Evolutionary conservation across 768 basidiomycete species (phyloP).

Genomic region (Russula ochroleuca): DNA sequence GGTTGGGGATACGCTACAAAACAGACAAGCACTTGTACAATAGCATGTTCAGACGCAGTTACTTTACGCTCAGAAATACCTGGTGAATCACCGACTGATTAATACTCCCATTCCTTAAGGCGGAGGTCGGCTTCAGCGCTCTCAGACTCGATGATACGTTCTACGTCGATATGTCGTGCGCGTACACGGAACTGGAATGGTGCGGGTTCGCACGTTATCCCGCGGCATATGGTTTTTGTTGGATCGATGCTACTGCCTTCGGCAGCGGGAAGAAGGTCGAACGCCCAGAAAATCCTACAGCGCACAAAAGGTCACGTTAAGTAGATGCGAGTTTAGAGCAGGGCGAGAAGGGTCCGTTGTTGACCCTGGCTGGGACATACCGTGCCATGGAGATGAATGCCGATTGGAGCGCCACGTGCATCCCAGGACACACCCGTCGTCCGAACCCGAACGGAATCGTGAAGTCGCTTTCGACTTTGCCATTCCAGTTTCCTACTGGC

Average conservation of each 20-base stretch:
- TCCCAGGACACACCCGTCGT: constrained; percentile 28
- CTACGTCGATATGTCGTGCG: background rate
- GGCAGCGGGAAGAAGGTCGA: constrained; percentile 18
- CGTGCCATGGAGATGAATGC: constrained; percentile 21
- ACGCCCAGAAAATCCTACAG: constrained; percentile 26
- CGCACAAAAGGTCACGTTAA: background rate
- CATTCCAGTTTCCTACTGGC: constrained; percentile 5
- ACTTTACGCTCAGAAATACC: background rate
- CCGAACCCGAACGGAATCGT: constrained; percentile 29
- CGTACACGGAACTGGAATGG: constrained; percentile 6
- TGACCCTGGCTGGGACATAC: constrained; percentile 1
- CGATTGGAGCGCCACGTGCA: constrained; percentile 26
- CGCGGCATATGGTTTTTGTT: background rate
- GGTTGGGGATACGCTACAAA: background rate
- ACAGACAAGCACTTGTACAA: background rate
- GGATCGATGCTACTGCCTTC: constrained; percentile 3
- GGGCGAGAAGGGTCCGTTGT: too few species aligned
- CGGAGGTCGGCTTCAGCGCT: constrained; percentile 15
- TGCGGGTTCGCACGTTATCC: constrained; percentile 8
- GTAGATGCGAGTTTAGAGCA: background rate
- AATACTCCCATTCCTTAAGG: constrained; percentile 20
- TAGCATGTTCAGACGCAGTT: background rate
- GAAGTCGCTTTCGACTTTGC: constrained; percentile 22
- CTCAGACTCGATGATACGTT: constrained; percentile 15
- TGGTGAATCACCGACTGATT: background rate